Evolutionary conservation across 768 basidiomycete species (phyloP).

Genomic region (Peribolospora kevripleyi): DNA sequence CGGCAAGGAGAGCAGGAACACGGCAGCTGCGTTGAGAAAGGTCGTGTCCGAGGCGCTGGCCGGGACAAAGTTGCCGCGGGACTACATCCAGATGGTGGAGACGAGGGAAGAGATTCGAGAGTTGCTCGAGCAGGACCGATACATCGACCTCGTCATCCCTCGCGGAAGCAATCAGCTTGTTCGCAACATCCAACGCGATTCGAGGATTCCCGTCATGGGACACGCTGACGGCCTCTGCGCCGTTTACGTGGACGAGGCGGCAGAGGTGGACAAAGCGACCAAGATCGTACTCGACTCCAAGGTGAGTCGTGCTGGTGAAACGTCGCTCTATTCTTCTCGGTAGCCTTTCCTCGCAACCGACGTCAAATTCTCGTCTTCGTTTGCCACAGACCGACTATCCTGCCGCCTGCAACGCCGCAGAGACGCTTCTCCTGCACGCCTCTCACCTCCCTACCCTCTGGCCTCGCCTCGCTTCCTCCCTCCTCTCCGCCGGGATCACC

Average conservation of each 20-base stretch:
- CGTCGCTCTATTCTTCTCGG: background rate
- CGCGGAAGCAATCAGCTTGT: slow-evolving; percentile 83
- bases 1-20: slow-evolving; percentile 76
- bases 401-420: slow-evolving; percentile 80
- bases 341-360: background rate
- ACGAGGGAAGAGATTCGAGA: slow-evolving; percentile 75
- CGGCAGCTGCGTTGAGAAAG: slow-evolving; percentile 46
- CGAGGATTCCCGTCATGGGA: slow-evolving; percentile 92
- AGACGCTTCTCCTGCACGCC: slow-evolving; percentile 68
- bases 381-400: slow-evolving; percentile 58
- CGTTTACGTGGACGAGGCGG: slow-evolving; percentile 64
- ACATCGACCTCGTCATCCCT: slow-evolving; percentile 92
- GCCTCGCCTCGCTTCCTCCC: slow-evolving; percentile 49
- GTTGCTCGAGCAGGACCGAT: slow-evolving; percentile 59
- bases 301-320: slow-evolving; percentile 25
- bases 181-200: slow-evolving; percentile 60
- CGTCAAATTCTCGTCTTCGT: background rate
- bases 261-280: slow-evolving; percentile 51
- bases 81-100: slow-evolving; percentile 77
- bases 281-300: slow-evolving; percentile 74
- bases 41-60: slow-evolving; percentile 56
- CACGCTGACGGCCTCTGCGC: slow-evolving; percentile 91
- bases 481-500: slow-evolving; percentile 41
- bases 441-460: slow-evolving; percentile 47
- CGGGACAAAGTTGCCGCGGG: slow-evolving; percentile 43